Evolutionary conservation across 1,139 yeast genomes (phyloP).

Genomic region (Pichia sp.): DNA sequence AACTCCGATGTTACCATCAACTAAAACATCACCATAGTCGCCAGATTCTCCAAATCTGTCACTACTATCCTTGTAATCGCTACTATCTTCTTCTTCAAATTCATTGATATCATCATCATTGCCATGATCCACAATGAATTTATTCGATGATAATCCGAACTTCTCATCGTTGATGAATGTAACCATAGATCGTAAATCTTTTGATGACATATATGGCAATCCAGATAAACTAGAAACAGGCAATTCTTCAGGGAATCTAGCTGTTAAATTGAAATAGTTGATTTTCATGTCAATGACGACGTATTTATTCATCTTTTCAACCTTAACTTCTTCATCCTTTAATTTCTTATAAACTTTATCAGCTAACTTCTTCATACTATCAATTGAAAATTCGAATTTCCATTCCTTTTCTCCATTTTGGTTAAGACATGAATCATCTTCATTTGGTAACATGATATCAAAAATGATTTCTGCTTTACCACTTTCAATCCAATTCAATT

Average conservation of each 20-base stretch:
- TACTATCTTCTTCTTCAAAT: constrained; percentile 18
- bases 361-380: constrained; percentile 10
- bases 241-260: constrained; percentile 49
- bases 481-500: constrained; percentile 67
- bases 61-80: neutral
- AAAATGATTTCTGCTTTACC: constrained; percentile 71
- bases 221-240: constrained; percentile 54
- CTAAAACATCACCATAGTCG: constrained; percentile 5
- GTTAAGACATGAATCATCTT: constrained; percentile 25
- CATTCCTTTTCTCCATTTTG: constrained; percentile 1
- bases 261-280: constrained; percentile 60
- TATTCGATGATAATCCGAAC: constrained; percentile 25
- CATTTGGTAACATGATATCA: constrained; percentile 65
- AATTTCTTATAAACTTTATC: constrained; percentile 14
- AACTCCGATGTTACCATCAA: neutral
- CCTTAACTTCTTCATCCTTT: constrained; percentile 7
- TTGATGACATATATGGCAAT: constrained; percentile 55
- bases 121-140: neutral
- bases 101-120: constrained; percentile 34
- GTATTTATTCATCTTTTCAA: constrained; percentile 40
- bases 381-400: constrained; percentile 13
- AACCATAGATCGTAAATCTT: constrained; percentile 59
- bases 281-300: constrained; percentile 65
- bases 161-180: constrained; percentile 54
- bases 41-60: neutral